phyloP scores from a whole-genome alignment of 768 basidiomycete species.

The Wakefieldia striispora region DNA sequence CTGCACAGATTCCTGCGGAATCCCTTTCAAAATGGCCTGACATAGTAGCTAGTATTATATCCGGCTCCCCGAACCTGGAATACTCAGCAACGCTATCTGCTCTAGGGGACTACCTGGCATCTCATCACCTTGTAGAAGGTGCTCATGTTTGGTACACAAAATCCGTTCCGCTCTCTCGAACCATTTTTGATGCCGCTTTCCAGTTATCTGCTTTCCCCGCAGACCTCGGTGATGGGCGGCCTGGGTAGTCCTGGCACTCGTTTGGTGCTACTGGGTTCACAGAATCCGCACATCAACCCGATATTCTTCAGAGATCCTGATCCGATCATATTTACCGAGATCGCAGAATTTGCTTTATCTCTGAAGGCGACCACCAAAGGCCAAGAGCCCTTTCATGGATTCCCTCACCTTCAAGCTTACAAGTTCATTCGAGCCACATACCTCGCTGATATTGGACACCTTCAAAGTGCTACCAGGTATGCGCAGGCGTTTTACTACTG shows the following conservation, averaged over 20 bases:
- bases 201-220: constrained; percentile 85
- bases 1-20: constrained; percentile 54
- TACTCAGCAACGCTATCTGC: constrained; percentile 74
- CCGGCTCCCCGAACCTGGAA: constrained; percentile 65
- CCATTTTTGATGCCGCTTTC: constrained; percentile 6
- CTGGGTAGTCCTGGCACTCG: constrained; percentile 65
- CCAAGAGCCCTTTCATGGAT: constrained; percentile 79
- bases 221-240: constrained; percentile 72
- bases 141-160: constrained; percentile 82
- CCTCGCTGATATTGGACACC: constrained; percentile 80
- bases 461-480: constrained; percentile 74
- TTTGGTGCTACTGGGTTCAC: constrained; percentile 71
- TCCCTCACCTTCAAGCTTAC: constrained; percentile 87
- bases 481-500: background rate
- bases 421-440: constrained; percentile 72
- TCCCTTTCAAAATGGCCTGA: constrained; percentile 81
- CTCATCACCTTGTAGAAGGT: constrained; percentile 74
- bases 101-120: constrained; percentile 78
- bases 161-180: background rate
- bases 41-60: constrained; percentile 78
- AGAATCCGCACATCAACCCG: constrained; percentile 49
- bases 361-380: constrained; percentile 72
- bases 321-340: constrained; percentile 81
- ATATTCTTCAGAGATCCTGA: constrained; percentile 67
- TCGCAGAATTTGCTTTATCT: constrained; percentile 87